Evolutionary conservation across 1,284 basidiomycete genomes (phyloP).

Genomic region (Rhizoctonia solani): DNA sequence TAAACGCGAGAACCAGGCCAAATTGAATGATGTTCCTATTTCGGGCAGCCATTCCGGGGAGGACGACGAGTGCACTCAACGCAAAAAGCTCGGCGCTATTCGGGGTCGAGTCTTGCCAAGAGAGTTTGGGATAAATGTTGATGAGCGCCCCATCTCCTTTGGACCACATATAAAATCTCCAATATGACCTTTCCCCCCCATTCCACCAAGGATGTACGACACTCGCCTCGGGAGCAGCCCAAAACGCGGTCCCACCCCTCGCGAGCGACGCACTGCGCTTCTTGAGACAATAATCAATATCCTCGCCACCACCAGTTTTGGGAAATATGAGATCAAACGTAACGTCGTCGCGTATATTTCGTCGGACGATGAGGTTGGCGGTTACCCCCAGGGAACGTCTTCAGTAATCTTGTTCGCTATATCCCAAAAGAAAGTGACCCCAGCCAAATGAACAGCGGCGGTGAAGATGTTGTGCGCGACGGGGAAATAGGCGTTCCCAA

Average conservation of each 20-base stretch:
- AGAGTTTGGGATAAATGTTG: slow-evolving; percentile 53
- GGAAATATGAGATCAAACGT: slow-evolving; percentile 56
- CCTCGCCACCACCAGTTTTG: slow-evolving; percentile 66
- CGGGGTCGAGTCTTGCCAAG: slow-evolving; percentile 54
- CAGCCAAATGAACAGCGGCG: slow-evolving; percentile 58
- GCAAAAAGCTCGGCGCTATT: slow-evolving; percentile 57
- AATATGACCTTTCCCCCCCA: slow-evolving; percentile 54
- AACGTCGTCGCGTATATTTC: slow-evolving; percentile 53
- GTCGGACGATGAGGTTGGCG: slow-evolving; percentile 58
- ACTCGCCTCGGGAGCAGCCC: slow-evolving; percentile 53
- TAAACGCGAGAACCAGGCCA: slow-evolving; percentile 42
- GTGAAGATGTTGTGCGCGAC: slow-evolving; percentile 55
- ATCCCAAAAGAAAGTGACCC: slow-evolving; percentile 65
- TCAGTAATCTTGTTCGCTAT: slow-evolving; percentile 56
- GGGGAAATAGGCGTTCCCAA: slow-evolving; percentile 58
- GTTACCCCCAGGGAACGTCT: slow-evolving; percentile 67
- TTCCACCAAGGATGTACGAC: slow-evolving; percentile 65
- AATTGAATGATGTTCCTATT: slow-evolving; percentile 4
- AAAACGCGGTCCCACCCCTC: slow-evolving; percentile 51
- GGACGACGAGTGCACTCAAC: slow-evolving; percentile 40
- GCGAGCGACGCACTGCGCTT: slow-evolving; percentile 52
- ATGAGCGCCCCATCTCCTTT: slow-evolving; percentile 60
- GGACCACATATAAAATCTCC: slow-evolving; percentile 62
- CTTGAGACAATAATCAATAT: slow-evolving; percentile 61
- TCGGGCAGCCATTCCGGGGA: slow-evolving; percentile 37